Base-by-base conservation (phyloP, 345 rosid genomes). In the Aurinia saxatilis region DNA sequence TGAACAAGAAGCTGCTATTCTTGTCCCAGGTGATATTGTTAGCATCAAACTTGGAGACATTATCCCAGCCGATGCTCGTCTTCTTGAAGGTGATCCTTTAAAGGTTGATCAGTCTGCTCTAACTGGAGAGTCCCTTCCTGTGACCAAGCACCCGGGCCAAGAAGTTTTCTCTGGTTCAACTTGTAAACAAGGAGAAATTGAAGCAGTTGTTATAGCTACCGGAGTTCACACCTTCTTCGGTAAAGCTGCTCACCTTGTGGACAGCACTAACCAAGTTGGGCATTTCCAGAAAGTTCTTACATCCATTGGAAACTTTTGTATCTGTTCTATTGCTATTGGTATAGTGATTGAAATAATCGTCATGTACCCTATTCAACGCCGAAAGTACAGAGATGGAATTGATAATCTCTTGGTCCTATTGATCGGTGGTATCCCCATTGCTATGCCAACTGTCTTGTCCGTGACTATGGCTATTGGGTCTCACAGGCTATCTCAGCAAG, bases 401-500 rank as follows among this genome's bases (percentile, higher is more conserved):
- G 96, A 91, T 65, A 91, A 88, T 42, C 84, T 91, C 60, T 80
- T 86, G 4, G 96, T 88, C 68, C 77, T 91, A 56, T 88, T 91
- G 57, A 91, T 86, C 30, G 98, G 98, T 69, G 98, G 96, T 71
- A 91, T 91, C 76, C 98, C 98, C 34, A 91, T 91, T 61, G 98
- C 98, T 60, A 88, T 91, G 96, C 96, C 96, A 6, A 91, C 98
- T 0, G 98, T 91, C 67, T 91, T 91, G 79, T 91, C 98, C 23
- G 82, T 67, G 38, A 60, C 73, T 48, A 73, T 73, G 77, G 77
- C 77, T 73, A 73, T 73, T 27, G 73, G 73, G 49, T 73, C 77
- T 61, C 77, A 73, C 45, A 73, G 77, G 66, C 25, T 73, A 47
- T 67, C 77, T 42, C 65, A 73, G 55, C 77, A 73, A 62, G 77